Base-by-base conservation (phyloP, 352 stramenopile genomes). In the Phytopythium sindhum region DNA sequence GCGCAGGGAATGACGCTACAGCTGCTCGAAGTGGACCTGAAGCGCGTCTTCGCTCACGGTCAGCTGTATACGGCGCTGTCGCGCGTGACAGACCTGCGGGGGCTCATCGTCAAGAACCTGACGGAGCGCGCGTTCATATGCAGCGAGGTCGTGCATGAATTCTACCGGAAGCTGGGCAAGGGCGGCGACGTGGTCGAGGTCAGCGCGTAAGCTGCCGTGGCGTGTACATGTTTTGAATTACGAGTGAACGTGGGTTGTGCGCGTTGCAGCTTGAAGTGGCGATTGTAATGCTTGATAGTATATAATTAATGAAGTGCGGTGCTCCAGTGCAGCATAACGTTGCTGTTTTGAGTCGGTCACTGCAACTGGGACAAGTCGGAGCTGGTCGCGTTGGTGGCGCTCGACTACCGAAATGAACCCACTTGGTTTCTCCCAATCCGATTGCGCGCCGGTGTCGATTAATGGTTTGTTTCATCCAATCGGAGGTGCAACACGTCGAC, bases 21-120 rank as follows among this genome's bases (percentile, higher is more conserved):
- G 42, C 42, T 63, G 57, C 57, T 63, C 21, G 57, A 63, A 23
- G 57, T 63, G 17, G 57, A 63, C 28, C 26, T 63, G 12, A 63
- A 63, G 28, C 57, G 57, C 1, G 28, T 42, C 9, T 63, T 63
- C 21, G 57, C 57, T 28, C 57, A 63, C 28, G 57, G 57, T n/a
- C 57, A 63, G 57, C 57, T 63, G 21, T 63, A 63, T 44, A 63
- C 57, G 10, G 57, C 57, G 42, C 42, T 63, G 24, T 63, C 57
- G 44, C 57, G 57, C 26, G 57, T 63, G 28, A 63, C 57, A 2
- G 57, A 63, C 24, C 47, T 63, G 42, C 57, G 57, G 19, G 57
- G 57, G 5, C 57, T 63, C 29, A 45, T 54, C 19, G 57, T 63
- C 57, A 63, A 63, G 57, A 63, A 63, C 57, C 28, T 63, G 28